Evolutionary conservation across 805 yeast species (phyloP), one percentile per base, ranked within the genome.

Genomic region (Maudiozyma saulgeensis): DNA sequence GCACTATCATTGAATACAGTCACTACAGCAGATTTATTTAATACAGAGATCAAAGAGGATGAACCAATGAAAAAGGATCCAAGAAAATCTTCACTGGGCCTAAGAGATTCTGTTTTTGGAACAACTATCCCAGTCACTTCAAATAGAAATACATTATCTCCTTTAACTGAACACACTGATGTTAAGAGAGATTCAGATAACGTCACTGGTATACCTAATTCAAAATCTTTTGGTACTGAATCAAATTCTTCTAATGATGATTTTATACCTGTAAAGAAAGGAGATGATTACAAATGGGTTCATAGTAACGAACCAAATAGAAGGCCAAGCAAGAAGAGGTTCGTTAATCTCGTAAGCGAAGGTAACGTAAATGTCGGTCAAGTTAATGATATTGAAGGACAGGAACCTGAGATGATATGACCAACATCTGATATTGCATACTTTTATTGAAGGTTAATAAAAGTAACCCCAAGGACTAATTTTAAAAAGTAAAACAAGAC

Each of bases 21-120:
- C 34, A 81, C 90, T 32, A 87, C 96, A 0, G 87, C 83, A 46
- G 91, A 87, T 62, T 75, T 89, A 44, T 75, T 88, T 60, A 84
- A 87, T 4, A 87, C 89, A 38, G 77, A 88, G 59, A 72, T 88
- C 41, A 88, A 85, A 2, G 85, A 83, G 38, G 85, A 82, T 52
- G 69, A 68, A 31, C 64, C 65, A 38, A 60, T 74, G 26, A 68
- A 68, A 38, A 72, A 74, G 52, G 73, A 71, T 47, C 73, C 74
- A 19, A 64, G 70, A 50, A 72, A 71, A 53, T 68, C 75, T 1
- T 65, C 68, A 25, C 49, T 72, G 39, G 69, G 67, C 8, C 56
- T 66, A 48, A 64, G 75, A 56, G 76, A 72, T 49, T 72, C 76
- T 1, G 75, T 66, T 1, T 71, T 72, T 50, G 19, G 25, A 15